Percentiles rank a stretch among this genome's conserved stretches.
These are phyloP conservation scores for Russula brevipes DNA, from an alignment of 768 basidiomycete genomes.

Conservation along the genomic window DNA sequence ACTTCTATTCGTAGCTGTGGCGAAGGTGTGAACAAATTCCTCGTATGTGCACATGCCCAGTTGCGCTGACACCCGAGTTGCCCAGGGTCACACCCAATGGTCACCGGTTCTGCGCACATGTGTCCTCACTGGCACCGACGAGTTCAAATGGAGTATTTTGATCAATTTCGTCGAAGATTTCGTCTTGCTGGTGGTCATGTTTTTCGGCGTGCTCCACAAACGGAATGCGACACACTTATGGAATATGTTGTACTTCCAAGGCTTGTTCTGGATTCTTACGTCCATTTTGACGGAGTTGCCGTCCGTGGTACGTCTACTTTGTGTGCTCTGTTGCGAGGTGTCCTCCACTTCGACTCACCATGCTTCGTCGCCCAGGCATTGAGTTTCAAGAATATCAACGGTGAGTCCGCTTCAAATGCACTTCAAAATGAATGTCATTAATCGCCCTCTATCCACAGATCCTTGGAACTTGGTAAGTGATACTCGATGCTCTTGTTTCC, in stretches of 20 bases:
- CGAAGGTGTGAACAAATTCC: constrained; percentile 3
- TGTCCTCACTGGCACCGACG: not conserved
- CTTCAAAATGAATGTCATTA: not conserved
- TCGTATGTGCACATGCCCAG: not conserved
- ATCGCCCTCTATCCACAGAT: constrained; percentile 7
- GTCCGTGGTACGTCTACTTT: constrained; percentile 7
- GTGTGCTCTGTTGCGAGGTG: not conserved
- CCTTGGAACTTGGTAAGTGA: constrained; percentile 21
- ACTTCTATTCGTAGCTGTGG: constrained; percentile 1
- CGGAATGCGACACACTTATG: constrained; percentile 20
- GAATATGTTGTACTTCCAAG: constrained; percentile 23
- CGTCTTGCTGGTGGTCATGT: constrained; percentile 16
- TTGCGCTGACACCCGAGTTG: not conserved
- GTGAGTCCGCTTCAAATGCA: not conserved
- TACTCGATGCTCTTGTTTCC: not conserved
- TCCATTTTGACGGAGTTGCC: constrained; percentile 18
- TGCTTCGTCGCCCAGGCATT: constrained; percentile 4
- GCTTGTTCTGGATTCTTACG: constrained; percentile 17
- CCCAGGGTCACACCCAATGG: constrained; percentile 14
- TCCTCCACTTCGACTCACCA: not conserved
- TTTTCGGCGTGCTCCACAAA: constrained; percentile 20
- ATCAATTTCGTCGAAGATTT: constrained; percentile 18
- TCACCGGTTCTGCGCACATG: not conserved
- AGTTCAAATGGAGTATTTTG: constrained; percentile 12
- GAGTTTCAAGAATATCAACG: constrained; percentile 18